Evolutionary conservation across 371 early-diverging fungal species (phyloP), one percentile per base, ranked within the genome.

Genomic region (Syncephalastrum racemosum): DNA sequence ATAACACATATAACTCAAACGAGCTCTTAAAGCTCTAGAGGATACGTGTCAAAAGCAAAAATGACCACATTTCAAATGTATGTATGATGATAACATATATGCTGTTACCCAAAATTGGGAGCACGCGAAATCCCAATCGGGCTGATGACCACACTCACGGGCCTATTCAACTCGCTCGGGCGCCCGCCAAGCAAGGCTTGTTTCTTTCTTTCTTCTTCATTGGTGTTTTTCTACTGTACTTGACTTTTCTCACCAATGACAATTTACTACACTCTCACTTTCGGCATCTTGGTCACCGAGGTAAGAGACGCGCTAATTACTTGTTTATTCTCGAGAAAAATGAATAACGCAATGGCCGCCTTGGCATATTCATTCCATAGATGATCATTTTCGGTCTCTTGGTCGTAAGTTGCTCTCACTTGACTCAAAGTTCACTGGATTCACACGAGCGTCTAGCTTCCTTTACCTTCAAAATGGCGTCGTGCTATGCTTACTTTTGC

Each of bases 391-490:
- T 85, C 50, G 68, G 83, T 57, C 55, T 81, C 24, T 63, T 83
- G 51, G 70, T 78, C 53, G 71, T 72, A 69, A 62, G 66, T 39
- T n/a, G 52, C 4, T 31, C 2, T 0, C 12, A 31, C 36, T 54
- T 47, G 27, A 36, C 27, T n/a, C 23, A 12, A 42, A 8, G 6
- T 25, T 31, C 36, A 31, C 6, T 31, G 10, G 6, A 8, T 2
- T 31, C 36, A 31, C 36, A 10, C 36, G 12, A 31, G 0, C 12
- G 6, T 52, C 15, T 58, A 85, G 85, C 55, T 83, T 20, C 86
- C 86, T n/a, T 63, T 85, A 44, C 86, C 86, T 25, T 75, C 70
- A 51, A 76, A 73, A 40, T 84, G 84, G 84, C 77, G 86, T 65
- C 67, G 80, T 52, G 76, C 70, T 5, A 54, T 83, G 58, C 63